Evolutionary conservation across 2,329 filamentous ascomycete genomes (phyloP), one percentile per base, ranked within the genome.

Genomic region (Colletotrichum sp.): DNA sequence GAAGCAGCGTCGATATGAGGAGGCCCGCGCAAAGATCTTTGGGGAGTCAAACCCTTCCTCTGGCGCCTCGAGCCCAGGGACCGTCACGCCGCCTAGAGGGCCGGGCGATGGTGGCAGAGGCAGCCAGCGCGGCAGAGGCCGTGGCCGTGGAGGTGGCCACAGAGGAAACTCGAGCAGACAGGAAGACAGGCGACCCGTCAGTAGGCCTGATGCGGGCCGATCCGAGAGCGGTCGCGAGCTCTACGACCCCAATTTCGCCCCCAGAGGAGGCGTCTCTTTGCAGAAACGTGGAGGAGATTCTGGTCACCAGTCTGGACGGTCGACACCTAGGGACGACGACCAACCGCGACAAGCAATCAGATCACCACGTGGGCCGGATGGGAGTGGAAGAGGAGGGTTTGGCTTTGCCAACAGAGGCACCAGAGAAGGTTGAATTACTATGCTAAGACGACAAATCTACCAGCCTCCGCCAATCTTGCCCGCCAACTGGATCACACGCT

Each of bases 401-500:
- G 94, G 94, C 44, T 96, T 97, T 81, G 90, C 89, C 63, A 88
- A 88, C 77, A 90, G 95, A 80, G 93, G 94, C 78, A 89, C 87
- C n/a, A 88, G 84, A 80, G 84, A 81, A 71, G 82, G 84, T 83
- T 89, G 86, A 89, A 65, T 80, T 61, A 69, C 59, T 74, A 61
- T 73, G 32, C 63, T 57, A 64, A 75, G 39, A 65, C 29, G 61
- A 36, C 65, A 72, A 44, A 71, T 78, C 83, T 89, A 99, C 97
- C 97, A 99, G 29, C 97, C 97, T 69, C 97, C 97, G 69, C 96
- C 97, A 80, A 96, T 95, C 85, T 96, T 97, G 72, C 95, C 93
- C 63, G 96, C 96, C 81, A 99, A 89, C 82, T 97, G 95, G 75
- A 96, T 94, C 55, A 98, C 96, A 76, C 93, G 92, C 82, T 98